Conservation (phyloP, 495 filamentous ascomycete genomes). For the Pyronema omphalodes region DNA sequence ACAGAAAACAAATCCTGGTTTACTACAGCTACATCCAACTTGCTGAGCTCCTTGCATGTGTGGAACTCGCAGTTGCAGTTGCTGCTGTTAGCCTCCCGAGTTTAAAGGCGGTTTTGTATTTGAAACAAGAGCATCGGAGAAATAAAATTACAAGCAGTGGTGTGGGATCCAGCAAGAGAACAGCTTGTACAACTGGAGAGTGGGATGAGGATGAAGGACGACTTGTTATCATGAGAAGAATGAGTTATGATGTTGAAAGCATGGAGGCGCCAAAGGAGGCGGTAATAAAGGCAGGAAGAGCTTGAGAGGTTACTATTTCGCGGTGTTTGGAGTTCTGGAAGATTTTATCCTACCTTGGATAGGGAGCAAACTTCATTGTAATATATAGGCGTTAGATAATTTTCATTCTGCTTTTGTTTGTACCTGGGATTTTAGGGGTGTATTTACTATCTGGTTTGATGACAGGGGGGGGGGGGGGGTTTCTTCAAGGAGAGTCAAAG, state of each 20-base stretch:
- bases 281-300: too few species aligned
- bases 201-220: not conserved
- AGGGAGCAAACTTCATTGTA: too few species aligned
- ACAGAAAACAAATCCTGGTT: not conserved
- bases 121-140: not conserved
- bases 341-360: too few species aligned
- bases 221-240: not conserved
- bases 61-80: not conserved
- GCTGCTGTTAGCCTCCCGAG: constrained; percentile 1
- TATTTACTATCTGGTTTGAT: too few species aligned
- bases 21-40: constrained; percentile 1
- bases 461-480: too few species aligned
- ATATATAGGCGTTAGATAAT: too few species aligned
- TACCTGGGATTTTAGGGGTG: too few species aligned
- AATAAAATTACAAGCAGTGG: not conserved
- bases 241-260: not conserved
- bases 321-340: too few species aligned
- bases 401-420: too few species aligned
- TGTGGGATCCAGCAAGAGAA: not conserved
- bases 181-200: not conserved
- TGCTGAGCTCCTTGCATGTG: constrained; percentile 4
- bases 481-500: too few species aligned
- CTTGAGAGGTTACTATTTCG: too few species aligned
- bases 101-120: not conserved
- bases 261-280: too few species aligned